phyloP scores from a whole-genome alignment of 2,329 filamentous ascomycete species.

The Penicillium sp. region DNA sequence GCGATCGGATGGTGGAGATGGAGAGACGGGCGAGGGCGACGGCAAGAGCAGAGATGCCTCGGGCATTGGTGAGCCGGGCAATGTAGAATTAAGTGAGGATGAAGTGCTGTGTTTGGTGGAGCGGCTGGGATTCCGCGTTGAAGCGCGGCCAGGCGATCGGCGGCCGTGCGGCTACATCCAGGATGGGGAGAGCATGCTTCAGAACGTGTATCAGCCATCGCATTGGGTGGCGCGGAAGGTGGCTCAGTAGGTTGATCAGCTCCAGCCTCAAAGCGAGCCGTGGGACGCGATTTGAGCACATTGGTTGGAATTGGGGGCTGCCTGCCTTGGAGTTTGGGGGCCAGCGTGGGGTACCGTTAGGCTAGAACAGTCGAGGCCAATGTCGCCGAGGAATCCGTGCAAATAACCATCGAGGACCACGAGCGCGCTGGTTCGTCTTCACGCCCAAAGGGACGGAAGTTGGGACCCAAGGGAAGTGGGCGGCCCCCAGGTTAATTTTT shows the following conservation, averaged over 20 bases:
- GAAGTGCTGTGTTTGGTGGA: constrained; percentile 79
- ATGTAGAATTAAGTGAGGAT: constrained; percentile 85
- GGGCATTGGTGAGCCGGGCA: constrained; percentile 85
- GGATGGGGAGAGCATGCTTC: constrained; percentile 80
- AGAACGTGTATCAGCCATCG: constrained; percentile 76
- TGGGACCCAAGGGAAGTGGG: background rate
- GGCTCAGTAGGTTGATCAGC: background rate
- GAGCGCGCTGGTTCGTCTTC: background rate
- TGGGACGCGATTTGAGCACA: background rate
- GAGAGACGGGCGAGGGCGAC: constrained; percentile 18
- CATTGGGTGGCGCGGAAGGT: constrained; percentile 83
- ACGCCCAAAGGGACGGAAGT: background rate
- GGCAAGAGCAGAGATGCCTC: constrained; percentile 34
- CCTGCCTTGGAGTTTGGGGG: constrained; percentile 2
- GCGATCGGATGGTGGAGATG: constrained; percentile 22
- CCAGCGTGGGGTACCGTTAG: background rate
- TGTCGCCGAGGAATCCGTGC: background rate
- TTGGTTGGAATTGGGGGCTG: background rate
- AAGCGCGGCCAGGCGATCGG: constrained; percentile 64
- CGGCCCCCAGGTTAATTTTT: background rate
- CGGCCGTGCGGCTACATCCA: constrained; percentile 74
- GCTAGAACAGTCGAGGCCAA: background rate
- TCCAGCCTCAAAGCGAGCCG: background rate
- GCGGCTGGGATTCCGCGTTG: constrained; percentile 74
- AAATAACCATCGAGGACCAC: no score